Evolutionary conservation across 805 yeast species (phyloP).

Genomic region (Cyberlindnera maritima): DNA sequence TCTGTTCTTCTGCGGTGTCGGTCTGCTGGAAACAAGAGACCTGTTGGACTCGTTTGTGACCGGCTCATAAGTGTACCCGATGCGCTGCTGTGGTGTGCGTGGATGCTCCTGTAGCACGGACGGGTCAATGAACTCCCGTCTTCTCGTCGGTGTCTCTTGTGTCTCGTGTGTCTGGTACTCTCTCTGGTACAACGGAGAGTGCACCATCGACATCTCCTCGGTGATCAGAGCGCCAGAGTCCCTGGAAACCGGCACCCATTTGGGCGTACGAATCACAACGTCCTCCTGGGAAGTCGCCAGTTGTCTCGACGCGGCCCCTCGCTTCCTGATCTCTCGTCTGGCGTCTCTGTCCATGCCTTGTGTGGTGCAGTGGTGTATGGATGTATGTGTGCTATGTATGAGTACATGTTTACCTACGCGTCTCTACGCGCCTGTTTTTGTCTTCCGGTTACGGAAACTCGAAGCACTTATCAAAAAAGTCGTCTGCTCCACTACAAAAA

Average conservation of each 20-base stretch:
- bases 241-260: conserved; percentile 17
- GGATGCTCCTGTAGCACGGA: not conserved
- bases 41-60: conserved; percentile 9
- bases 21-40: conserved; percentile 14
- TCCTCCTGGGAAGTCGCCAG: conserved; percentile 7
- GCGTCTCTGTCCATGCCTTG: conserved; percentile 24
- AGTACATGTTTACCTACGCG: too few species aligned
- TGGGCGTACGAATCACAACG: conserved; percentile 12
- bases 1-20: conserved; percentile 8
- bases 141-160: not conserved
- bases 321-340: conserved; percentile 14
- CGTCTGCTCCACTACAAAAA: too few species aligned
- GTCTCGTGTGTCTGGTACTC: not conserved
- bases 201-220: conserved; percentile 11
- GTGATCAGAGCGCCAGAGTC: conserved; percentile 24
- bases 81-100: conserved; percentile 4
- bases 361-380: too few species aligned
- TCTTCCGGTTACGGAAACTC: conserved; percentile 13
- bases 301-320: conserved; percentile 19
- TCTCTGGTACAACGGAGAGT: conserved; percentile 12
- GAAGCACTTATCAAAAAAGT: conserved; percentile 4
- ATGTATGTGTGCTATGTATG: too few species aligned
- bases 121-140: conserved; percentile 2
- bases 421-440: not conserved
- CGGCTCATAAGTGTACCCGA: conserved; percentile 8